phyloP scores from a whole-genome alignment of 1,139 yeast species.

The Suhomyces yuchorum region DNA sequence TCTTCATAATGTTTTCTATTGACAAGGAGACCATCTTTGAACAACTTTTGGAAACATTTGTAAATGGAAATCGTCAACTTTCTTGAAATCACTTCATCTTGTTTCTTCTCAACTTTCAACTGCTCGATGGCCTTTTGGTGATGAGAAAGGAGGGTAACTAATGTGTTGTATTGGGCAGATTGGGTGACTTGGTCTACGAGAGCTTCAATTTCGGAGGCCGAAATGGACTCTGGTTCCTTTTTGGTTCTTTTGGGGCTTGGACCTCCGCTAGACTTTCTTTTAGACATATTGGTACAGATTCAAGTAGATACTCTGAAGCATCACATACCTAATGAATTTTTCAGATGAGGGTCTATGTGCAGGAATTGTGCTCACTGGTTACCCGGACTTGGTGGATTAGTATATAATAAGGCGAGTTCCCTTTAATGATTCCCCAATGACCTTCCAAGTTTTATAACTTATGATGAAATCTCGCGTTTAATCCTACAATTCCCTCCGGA shows the following conservation, averaged over 20 bases:
- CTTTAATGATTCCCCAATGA: conserved; percentile 33
- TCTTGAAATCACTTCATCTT: conserved; percentile 37
- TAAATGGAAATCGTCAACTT: conserved; percentile 53
- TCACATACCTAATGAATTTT: conserved; percentile 11
- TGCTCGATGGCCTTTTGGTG: conserved; percentile 29
- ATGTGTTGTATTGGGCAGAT: conserved; percentile 48
- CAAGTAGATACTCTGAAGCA: not conserved
- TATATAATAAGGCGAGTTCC: conserved; percentile 19
- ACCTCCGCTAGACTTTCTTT: conserved; percentile 10
- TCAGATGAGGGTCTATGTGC: conserved; percentile 10
- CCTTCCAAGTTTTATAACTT: conserved; percentile 59
- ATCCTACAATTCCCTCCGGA: conserved; percentile 50
- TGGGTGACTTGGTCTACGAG: conserved; percentile 36
- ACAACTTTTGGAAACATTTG: conserved; percentile 59
- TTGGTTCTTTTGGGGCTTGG: conserved; percentile 9
- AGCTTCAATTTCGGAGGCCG: conserved; percentile 33
- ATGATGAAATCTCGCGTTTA: conserved; percentile 66
- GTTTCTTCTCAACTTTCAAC: conserved; percentile 25
- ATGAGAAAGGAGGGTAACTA: conserved; percentile 47
- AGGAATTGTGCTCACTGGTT: conserved; percentile 11
- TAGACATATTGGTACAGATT: conserved; percentile 10
- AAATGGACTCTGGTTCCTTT: conserved; percentile 15
- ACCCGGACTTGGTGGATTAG: conserved; percentile 22
- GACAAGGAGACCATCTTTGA: conserved; percentile 51
- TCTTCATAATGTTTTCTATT: conserved; percentile 42